Evolutionary conservation across 2,329 filamentous ascomycete genomes (phyloP), one percentile per base, ranked within the genome.

Genomic region (Teratosphaeria destructans): DNA sequence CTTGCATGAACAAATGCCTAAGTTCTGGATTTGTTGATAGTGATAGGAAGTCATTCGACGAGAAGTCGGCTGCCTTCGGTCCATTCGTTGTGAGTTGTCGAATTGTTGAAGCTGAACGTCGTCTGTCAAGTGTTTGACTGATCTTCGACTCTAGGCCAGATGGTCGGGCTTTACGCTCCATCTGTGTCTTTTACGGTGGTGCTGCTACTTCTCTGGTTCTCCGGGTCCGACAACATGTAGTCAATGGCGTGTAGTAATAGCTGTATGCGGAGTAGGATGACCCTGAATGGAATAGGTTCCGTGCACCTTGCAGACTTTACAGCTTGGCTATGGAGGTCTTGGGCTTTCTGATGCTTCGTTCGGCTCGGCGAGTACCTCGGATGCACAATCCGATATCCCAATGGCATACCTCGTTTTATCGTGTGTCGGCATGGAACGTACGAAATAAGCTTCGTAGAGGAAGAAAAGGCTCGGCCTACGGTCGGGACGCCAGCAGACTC

Each of bases 11-110:
- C 1, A 74, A 71, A 3, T 71, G 57, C 5, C 78, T 78, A n/a
- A 84, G 76, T 4, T 69, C 67, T 0, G 73, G 67, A 7, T 77
- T 81, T 0, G 73, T 77, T 1, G 76, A 79, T 3, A 87, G 73
- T 0, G 83, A 85, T 11, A 87, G 78, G 61, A 86, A 85, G 69
- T 87, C 85, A 69, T 85, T 86, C 54, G 83, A 85, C 1, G 82
- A 85, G 66, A 87, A 86, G 71, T 88, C 85, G 27, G 71, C 68
- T 2, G 68, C 61, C 39, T 67, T 68, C 12, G 73, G 63, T 0
- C 77, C 72, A 27, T 75, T 70, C 11, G 77, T 71, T n/a, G 79
- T 81, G 23, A 82, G 69, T 49, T 70, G 71, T 54, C 80, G 76
- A 11, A 79, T 75, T 27, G 75, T 76, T 6, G 77, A 76, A 57